phyloP scores from a whole-genome alignment of 352 stramenopile species.

The Phytophthora litchii region DNA sequence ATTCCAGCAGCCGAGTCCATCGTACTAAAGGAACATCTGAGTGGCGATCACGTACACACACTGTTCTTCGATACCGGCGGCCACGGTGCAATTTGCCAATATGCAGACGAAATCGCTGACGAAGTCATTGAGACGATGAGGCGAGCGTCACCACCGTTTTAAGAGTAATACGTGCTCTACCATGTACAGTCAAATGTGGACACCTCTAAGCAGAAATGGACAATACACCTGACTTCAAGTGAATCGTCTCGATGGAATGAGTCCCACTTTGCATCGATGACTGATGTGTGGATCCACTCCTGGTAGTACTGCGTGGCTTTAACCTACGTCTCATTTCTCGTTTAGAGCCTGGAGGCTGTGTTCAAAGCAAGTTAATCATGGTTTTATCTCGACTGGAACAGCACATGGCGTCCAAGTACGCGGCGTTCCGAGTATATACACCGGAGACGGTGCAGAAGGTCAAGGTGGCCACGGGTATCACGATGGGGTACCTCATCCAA shows the following conservation, averaged over 20 bases:
- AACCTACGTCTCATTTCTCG: neutral
- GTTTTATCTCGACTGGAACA: constrained; percentile 32
- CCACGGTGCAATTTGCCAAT: constrained; percentile 57
- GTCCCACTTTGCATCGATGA: neutral
- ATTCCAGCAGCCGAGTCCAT: constrained; percentile 50
- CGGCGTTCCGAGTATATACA: constrained; percentile 30
- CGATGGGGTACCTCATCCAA: constrained; percentile 54
- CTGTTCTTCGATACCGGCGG: constrained; percentile 54
- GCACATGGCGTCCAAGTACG: constrained; percentile 48
- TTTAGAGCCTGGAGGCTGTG: neutral
- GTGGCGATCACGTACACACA: constrained; percentile 45
- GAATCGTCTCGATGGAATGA: neutral
- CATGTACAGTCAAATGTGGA: constrained; percentile 14
- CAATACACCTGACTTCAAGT: constrained; percentile 20
- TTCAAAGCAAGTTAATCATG: neutral
- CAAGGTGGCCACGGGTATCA: constrained; percentile 46
- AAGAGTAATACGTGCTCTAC: constrained; percentile 9
- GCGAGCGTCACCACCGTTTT: constrained; percentile 24
- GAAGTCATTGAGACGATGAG: constrained; percentile 38
- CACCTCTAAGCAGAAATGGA: constrained; percentile 38
- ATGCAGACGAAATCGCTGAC: constrained; percentile 45
- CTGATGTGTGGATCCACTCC: neutral
- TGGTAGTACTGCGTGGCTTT: neutral
- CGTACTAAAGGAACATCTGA: constrained; percentile 39
- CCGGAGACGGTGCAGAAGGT: constrained; percentile 33